These are phyloP conservation scores for Pyrus betulifolia DNA, from an alignment of 306 rosid genomes.

Conservation along the genomic window DNA sequence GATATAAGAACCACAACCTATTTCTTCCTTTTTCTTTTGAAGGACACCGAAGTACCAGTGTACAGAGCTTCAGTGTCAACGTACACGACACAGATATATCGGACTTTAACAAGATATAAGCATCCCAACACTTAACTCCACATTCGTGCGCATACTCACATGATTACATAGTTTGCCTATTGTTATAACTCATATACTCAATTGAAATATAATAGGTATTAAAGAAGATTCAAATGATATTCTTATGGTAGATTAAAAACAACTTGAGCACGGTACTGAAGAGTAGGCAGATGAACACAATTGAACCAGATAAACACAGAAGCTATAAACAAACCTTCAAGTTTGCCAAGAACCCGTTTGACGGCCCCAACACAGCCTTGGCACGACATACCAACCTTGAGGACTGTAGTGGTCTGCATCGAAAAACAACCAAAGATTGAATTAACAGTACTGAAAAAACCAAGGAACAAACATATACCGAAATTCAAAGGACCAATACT, in stretches of 20 bases:
- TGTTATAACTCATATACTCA: background rate
- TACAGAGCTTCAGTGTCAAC: background rate
- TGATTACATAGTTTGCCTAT: background rate
- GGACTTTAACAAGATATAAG: background rate
- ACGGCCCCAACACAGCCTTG: conserved; percentile 91
- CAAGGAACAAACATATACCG: background rate
- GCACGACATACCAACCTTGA: conserved; percentile 93
- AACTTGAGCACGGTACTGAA: background rate
- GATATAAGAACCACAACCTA: background rate
- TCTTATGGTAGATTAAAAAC: background rate
- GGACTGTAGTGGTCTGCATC: conserved; percentile 74
- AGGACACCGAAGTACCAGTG: background rate
- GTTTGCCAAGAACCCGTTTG: conserved; percentile 77
- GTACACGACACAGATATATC: background rate
- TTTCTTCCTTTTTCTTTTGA: background rate
- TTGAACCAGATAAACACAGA: background rate
- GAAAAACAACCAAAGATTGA: background rate
- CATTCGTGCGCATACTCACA: background rate
- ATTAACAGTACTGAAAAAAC: background rate
- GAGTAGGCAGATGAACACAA: too few relatives aligned
- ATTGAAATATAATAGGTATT: background rate
- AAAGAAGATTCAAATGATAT: background rate
- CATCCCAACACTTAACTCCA: background rate
- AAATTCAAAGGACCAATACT: background rate
- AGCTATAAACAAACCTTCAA: conserved; percentile 55